Evolutionary conservation across 2,329 filamentous ascomycete genomes (phyloP), one percentile per base, ranked within the genome.

Genomic region (Fusarium sp.): DNA sequence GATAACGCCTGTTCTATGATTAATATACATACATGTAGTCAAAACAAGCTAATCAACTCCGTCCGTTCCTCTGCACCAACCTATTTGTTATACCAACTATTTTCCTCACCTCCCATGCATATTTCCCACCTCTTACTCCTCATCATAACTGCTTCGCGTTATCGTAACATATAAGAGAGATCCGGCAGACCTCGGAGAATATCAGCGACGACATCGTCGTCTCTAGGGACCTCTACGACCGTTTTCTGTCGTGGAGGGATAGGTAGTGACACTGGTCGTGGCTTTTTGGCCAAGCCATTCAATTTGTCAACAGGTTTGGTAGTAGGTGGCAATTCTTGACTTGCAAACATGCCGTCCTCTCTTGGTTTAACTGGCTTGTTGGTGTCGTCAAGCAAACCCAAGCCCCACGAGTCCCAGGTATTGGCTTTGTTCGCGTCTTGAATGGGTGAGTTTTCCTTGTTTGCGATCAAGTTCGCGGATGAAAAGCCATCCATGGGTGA

Each of bases 151-250:
- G 13, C 42, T 47, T 62, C 43, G 34, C 53, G 41, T 70, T 58
- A 81, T 64, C 73, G 73, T 60, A 81, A 64, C 80, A 81, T 81
- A 53, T 81, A 81, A 19, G 80, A 78, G 35, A 81, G 67, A 67
- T 81, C 77, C 4, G 80, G 80, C 19, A 81, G 69, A 46, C 70
- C 72, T 43, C 69, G 68, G 31, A 81, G 58, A 45, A 81, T 76
- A 29, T 61, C 67, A 12, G 70, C 68, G 45, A 78, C 70, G 13
- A 74, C 63, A 15, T 72, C 68, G 12, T 77, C 74, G 15, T 78
- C 72, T 31, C 74, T 63, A 8, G 61, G 52, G 19, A 42, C 32
- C 32, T 58, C 48, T 7, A 28, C 32, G 26, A 45, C 34, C 42
- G 38, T 39, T 12, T 45, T 44, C 45, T 55, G 61, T 26, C 25